Conservation (phyloP, 2,329 filamentous ascomycete genomes). For the Dactylellina haptotyla region DNA sequence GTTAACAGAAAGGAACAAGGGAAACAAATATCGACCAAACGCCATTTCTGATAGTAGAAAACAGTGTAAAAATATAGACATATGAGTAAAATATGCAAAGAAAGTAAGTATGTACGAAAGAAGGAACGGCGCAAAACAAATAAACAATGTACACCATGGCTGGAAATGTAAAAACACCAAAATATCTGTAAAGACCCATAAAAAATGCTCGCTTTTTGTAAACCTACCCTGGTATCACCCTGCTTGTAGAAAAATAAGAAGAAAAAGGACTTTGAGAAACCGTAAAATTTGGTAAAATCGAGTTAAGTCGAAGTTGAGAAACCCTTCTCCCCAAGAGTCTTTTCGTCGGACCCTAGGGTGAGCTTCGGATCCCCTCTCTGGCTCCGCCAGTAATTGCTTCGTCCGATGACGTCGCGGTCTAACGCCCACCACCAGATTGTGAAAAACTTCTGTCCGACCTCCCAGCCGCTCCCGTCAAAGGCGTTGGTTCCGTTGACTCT, state of each 20-base stretch:
- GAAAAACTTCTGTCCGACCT: constrained; percentile 41
- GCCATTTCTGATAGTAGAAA: constrained; percentile 4
- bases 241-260: constrained; percentile 9
- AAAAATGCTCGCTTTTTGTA: constrained; percentile 26
- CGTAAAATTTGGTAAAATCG: not conserved
- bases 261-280: not conserved
- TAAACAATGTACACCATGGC: not conserved
- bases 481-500: constrained; percentile 34
- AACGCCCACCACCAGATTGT: constrained; percentile 46
- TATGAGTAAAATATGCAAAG: not conserved
- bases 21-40: constrained; percentile 1
- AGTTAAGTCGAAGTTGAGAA: constrained; percentile 25
- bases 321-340: not conserved
- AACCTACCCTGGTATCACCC: constrained; percentile 29
- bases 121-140: not conserved
- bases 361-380: constrained; percentile 38
- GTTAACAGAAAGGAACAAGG: not conserved
- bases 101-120: not conserved
- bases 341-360: constrained; percentile 8
- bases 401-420: constrained; percentile 31
- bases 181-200: constrained; percentile 8
- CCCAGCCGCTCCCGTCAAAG: constrained; percentile 41
- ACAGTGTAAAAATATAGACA: constrained; percentile 15
- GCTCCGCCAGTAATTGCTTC: constrained; percentile 40
- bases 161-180: constrained; percentile 3